Evolutionary conservation across 2,329 filamentous ascomycete species (phyloP), one percentile per base, ranked within the genome.

Genomic region (Exserohilum rostratum): DNA sequence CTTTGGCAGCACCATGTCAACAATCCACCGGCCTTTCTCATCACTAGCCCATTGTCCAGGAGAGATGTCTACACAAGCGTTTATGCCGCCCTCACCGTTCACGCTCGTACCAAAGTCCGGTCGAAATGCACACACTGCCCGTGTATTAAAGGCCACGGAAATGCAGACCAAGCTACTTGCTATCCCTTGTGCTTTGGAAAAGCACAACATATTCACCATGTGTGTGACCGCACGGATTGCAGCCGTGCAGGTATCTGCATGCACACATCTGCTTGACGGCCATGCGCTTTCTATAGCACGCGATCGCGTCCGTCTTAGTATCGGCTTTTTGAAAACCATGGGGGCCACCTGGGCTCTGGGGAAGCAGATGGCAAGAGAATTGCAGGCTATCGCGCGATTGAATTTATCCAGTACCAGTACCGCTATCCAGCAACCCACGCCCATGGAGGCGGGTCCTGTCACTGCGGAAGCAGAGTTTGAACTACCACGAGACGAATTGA

Each of bases 241-340:
- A 13, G 57, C 65, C 10, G 67, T 69, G 15, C 69, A 75, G 48
- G 59, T 74, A 87, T 90, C 88, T 58, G 89, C 89, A 49, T 96
- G 91, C 34, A 78, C 77, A 54, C 77, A 62, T 56, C 68, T 71
- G 29, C 71, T 64, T 12, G 71, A 71, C 60, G 79, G 82, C 53
- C 82, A 85, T 62, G 82, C 85, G 61, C 83, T 86, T 62, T 85
- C 86, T 53, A 86, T 85, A 65, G 80, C 87, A 51, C 87, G 86
- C 49, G 89, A 91, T 75, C 88, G 87, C 66, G 87, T 96, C 46
- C 85, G 88, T 2, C 83, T 96, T 15, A 92, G 90, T 60, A 91
- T 90, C 55, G 90, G 89, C 6, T 88, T 87, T 1, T 81, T 95
- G 38, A 87, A 87, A 62, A 64, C 85, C 18, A 78, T 93, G 13